A percentile compares a stretch with the other conserved stretches of the same genome.
Evolutionary conservation across 192 early-diverging fungal genomes (phyloP).

Genomic region (Linnemannia hyalina): DNA sequence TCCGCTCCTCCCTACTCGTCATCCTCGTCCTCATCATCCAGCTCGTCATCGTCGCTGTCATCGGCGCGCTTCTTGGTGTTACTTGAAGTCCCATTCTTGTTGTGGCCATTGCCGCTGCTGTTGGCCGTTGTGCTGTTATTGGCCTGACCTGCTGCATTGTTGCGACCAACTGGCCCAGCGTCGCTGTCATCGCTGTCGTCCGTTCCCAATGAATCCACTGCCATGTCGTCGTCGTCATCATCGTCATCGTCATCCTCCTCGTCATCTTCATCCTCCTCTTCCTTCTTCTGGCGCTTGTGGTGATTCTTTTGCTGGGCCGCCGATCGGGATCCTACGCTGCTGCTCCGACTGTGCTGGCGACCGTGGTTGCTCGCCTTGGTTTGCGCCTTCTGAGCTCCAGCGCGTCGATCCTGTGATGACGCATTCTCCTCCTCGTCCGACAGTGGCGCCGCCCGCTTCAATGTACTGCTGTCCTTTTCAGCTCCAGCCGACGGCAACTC

Average conservation of each 20-base stretch:
- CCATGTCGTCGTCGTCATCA: constrained; percentile 46
- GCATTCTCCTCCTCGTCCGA: constrained; percentile 47
- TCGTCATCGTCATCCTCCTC: constrained; percentile 49
- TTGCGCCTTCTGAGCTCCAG: constrained; percentile 19
- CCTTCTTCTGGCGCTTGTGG: constrained; percentile 48
- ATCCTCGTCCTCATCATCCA: constrained; percentile 52
- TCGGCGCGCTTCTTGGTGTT: constrained; percentile 29
- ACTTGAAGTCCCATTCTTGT: constrained; percentile 28
- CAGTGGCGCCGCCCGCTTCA: constrained; percentile 45
- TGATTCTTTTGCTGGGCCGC: constrained; percentile 29
- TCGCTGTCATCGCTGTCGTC: constrained; percentile 55
- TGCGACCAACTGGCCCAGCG: constrained; percentile 16
- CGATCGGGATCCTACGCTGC: constrained; percentile 42
- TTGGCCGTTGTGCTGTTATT: neutral
- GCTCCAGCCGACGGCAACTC: constrained; percentile 37
- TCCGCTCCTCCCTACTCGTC: constrained; percentile 20
- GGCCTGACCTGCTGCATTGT: neutral
- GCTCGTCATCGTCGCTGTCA: constrained; percentile 43
- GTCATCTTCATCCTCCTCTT: constrained; percentile 39
- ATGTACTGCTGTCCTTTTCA: constrained; percentile 27
- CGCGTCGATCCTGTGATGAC: constrained; percentile 31
- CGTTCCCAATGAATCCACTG: constrained; percentile 40
- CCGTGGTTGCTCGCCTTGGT: constrained; percentile 39
- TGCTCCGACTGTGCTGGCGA: constrained; percentile 48
- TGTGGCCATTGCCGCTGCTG: constrained; percentile 5